Percentiles rank a stretch among this genome's conserved stretches.
phyloP scores from a whole-genome alignment of 1,139 yeast genomes.

The Diutina rugosa region DNA sequence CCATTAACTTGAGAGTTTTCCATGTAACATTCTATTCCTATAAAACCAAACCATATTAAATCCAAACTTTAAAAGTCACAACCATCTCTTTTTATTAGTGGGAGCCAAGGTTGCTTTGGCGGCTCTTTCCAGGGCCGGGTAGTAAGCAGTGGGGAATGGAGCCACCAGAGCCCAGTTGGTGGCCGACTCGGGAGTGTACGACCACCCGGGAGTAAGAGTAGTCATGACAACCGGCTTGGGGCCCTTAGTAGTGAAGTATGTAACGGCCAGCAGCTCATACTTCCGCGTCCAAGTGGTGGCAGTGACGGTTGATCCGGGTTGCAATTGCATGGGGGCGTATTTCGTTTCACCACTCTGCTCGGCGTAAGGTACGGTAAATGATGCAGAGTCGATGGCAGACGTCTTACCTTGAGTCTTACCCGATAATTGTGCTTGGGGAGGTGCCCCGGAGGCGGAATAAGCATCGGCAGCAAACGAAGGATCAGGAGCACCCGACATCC shows the following conservation, averaged over 20 bases:
- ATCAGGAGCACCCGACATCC: constrained; percentile 50
- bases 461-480: neutral
- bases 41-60: neutral
- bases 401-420: constrained; percentile 11
- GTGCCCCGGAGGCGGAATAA: neutral
- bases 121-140: constrained; percentile 28
- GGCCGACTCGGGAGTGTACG: constrained; percentile 51
- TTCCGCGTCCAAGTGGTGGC: constrained; percentile 49
- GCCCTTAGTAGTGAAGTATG: constrained; percentile 30
- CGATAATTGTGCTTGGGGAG: neutral
- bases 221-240: constrained; percentile 36
- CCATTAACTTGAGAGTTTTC: neutral
- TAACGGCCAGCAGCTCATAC: constrained; percentile 56
- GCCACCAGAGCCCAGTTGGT: constrained; percentile 60
- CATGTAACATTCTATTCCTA: neutral
- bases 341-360: constrained; percentile 62
- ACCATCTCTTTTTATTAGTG: constrained; percentile 17
- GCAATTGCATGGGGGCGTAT: constrained; percentile 86
- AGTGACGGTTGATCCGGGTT: constrained; percentile 64
- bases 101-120: constrained; percentile 24
- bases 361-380: constrained; percentile 46
- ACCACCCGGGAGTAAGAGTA: constrained; percentile 77
- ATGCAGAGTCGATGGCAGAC: constrained; percentile 15
- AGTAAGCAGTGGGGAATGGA: constrained; percentile 44
- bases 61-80: neutral